Evolutionary conservation across 225 moss, liverwort and hornwort genomes (phyloP), one percentile per base, ranked within the genome.

Genomic region (Pseudisothecium myosuroides): DNA sequence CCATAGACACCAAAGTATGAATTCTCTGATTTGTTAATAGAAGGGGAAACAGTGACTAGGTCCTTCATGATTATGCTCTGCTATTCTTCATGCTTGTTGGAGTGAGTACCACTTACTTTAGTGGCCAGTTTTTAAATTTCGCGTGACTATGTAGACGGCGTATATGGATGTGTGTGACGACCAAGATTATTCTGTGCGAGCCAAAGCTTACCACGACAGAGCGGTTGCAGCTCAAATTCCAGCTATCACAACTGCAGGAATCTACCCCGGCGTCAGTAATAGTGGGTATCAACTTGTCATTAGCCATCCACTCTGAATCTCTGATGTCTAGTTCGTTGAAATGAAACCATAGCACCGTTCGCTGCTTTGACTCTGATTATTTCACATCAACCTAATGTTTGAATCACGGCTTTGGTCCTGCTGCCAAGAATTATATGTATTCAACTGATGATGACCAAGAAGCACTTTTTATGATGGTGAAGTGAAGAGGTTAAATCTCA

Each of bases 241-340:
- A 86, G 97, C 97, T 37, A 85, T 98, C 83, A 96, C 97, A 12
- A 97, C 95, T 66, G 73, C 95, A 21, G 97, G 98, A 94, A 98
- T 98, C 79, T 98, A 98, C 90, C 98, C 98, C 34, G 98, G 98
- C 89, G 96, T 98, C 90, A 97, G 97, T 93, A 98, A 98, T 61
- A 93, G 98, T 97, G 94, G 83, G 96, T 93, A 69, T 87, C 88
- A 80, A 47, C 88, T 88, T 82, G 45, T 76, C 52, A 67, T 87
- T 47, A 73, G 34, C 77, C 87, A 83, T 78, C 54, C 36, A 28
- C 68, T 86, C 69, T 54, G 54, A 54, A 54, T 54, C 54, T 54
- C 54, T 78, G 28, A 86, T 74, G 26, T n/a, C 54, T 59, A 73
- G 45, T 81, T 78, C 29, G 61, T 60, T 77, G 61, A 50, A 66